Conservation (phyloP, 305 asterid species). For the Solanum aculeatissimum region DNA sequence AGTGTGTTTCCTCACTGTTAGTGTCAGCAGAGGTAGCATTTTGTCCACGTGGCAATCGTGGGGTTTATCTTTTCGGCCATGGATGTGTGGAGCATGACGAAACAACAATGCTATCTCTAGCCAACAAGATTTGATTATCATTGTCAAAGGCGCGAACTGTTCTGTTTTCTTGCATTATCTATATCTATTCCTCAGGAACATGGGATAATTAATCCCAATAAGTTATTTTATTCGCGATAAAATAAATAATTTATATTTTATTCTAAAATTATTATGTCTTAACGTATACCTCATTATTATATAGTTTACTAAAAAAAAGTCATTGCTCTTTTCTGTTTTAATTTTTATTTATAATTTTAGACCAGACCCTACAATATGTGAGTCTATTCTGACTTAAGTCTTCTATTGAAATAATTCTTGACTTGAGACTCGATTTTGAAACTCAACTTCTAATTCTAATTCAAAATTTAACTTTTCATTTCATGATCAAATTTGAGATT, state of each 20-base stretch:
- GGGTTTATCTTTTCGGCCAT: slow-evolving; percentile 26
- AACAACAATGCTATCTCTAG: slow-evolving; percentile 31
- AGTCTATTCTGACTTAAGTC: too few relatives aligned
- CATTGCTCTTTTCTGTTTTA: background rate
- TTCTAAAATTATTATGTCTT: too few relatives aligned
- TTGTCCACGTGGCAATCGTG: slow-evolving; percentile 31
- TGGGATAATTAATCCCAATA: too few relatives aligned
- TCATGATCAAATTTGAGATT: too few relatives aligned
- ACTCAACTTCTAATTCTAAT: background rate
- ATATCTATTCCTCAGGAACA: too few relatives aligned
- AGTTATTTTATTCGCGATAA: too few relatives aligned
- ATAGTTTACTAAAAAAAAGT: background rate
- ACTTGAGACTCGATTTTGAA: background rate
- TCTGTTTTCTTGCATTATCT: background rate
- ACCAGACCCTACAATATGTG: too few relatives aligned
- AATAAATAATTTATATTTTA: too few relatives aligned
- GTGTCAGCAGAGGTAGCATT: slow-evolving; percentile 23
- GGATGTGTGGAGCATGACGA: slow-evolving; percentile 37
- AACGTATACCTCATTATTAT: too few relatives aligned
- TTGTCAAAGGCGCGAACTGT: background rate
- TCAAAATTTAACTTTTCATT: too few relatives aligned
- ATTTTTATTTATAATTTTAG: too few relatives aligned
- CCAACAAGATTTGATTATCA: background rate
- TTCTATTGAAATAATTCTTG: background rate
- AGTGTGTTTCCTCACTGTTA: background rate